Evolutionary conservation across 2,329 filamentous ascomycete genomes (phyloP).

Genomic region (Moelleriella libera): DNA sequence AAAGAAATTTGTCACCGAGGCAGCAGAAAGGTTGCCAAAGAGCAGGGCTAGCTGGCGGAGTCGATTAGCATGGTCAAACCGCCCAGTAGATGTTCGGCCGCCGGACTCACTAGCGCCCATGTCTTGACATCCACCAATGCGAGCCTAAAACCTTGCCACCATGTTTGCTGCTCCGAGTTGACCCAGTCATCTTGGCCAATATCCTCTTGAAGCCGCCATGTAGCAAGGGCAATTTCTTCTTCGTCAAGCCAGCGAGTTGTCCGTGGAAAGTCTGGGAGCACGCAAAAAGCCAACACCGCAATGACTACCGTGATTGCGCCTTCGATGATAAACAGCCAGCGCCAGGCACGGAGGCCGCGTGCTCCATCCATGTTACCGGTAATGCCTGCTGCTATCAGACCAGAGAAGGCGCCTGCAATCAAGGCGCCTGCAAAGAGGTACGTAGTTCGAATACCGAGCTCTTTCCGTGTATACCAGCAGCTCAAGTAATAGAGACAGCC

Average conservation of each 20-base stretch:
- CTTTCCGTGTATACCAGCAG: constrained; percentile 57
- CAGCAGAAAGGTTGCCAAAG: constrained; percentile 41
- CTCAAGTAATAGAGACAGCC: constrained; percentile 49
- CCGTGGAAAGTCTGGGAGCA: constrained; percentile 32
- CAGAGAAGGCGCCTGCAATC: constrained; percentile 59
- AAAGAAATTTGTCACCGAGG: constrained; percentile 54
- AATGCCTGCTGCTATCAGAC: constrained; percentile 50
- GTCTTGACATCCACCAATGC: constrained; percentile 46
- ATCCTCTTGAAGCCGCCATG: constrained; percentile 49
- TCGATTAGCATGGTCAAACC: not conserved
- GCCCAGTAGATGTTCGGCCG: not conserved
- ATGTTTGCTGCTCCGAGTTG: constrained; percentile 38
- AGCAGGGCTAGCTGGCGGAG: constrained; percentile 32
- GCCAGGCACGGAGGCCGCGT: constrained; percentile 47
- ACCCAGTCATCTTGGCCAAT: constrained; percentile 51
- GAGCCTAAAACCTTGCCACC: constrained; percentile 37
- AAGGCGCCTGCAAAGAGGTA: constrained; percentile 55
- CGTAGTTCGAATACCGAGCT: constrained; percentile 51
- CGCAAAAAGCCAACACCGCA: constrained; percentile 37
- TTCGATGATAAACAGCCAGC: constrained; percentile 44
- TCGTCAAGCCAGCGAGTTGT: constrained; percentile 26
- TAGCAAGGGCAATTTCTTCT: constrained; percentile 39
- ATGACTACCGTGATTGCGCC: constrained; percentile 49
- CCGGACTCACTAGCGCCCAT: constrained; percentile 35
- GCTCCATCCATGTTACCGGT: constrained; percentile 47